Conservation (phyloP, 164 flowering plant genomes). For the Vitis rotundifolia region DNA sequence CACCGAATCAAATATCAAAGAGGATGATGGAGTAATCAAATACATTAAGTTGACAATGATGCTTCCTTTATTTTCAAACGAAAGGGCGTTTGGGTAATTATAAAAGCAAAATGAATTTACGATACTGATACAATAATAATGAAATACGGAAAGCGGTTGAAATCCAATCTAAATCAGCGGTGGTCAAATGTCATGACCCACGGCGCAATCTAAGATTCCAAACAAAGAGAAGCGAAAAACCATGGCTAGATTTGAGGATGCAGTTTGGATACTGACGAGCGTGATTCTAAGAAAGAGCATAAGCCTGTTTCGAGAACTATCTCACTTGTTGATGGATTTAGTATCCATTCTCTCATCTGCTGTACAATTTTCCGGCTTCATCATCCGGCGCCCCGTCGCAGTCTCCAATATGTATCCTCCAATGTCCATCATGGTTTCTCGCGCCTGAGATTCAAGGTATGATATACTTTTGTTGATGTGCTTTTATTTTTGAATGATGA, state of each 20-base stretch:
- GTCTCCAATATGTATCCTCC: too few species aligned
- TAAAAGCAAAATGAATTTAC: neutral
- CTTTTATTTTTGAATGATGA: too few species aligned
- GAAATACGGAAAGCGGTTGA: neutral
- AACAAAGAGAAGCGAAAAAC: neutral
- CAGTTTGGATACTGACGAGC: slow-evolving; percentile 19
- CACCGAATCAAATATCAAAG: too few species aligned
- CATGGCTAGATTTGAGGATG: slow-evolving; percentile 28
- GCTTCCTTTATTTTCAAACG: neutral
- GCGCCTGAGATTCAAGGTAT: too few species aligned
- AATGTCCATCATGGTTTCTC: too few species aligned
- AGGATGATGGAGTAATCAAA: neutral
- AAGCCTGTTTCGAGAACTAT: slow-evolving; percentile 24
- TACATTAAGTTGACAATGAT: neutral
- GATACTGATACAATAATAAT: neutral
- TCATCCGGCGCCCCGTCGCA: neutral
- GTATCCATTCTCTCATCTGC: slow-evolving; percentile 21
- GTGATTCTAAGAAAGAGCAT: slow-evolving; percentile 39
- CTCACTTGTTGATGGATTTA: slow-evolving; percentile 20
- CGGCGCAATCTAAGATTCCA: neutral
- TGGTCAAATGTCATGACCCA: neutral
- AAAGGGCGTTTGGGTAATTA: slow-evolving; percentile 7
- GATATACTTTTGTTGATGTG: too few species aligned
- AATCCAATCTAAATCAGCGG: neutral
- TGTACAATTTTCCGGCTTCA: slow-evolving; percentile 22